A percentile compares a stretch with the other conserved stretches of the same genome.
These are phyloP conservation scores for Alternaria brassicicola DNA, from an alignment of 2,329 filamentous ascomycete genomes.

Conservation along the genomic window DNA sequence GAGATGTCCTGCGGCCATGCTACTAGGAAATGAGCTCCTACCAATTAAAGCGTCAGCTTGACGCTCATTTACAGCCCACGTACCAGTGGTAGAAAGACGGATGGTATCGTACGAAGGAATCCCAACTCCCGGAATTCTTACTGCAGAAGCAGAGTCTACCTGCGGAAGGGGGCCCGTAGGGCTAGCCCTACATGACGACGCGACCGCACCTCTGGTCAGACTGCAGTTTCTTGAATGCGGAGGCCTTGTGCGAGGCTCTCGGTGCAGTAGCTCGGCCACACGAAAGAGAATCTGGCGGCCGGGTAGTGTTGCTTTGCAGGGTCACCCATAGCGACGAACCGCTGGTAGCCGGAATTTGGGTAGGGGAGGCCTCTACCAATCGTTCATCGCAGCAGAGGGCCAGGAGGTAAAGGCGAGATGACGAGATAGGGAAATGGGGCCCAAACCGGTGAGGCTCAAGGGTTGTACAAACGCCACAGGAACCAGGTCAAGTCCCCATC, in stretches of 20 bases:
- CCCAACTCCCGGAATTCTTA: not conserved
- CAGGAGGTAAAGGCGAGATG: conserved; percentile 10
- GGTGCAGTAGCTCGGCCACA: conserved; percentile 8
- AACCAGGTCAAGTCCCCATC: not conserved
- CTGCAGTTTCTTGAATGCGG: not conserved
- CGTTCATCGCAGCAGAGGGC: not conserved
- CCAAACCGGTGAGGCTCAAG: conserved; percentile 27
- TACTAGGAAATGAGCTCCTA: conserved; percentile 7
- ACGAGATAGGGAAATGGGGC: conserved; percentile 29
- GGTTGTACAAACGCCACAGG: conserved; percentile 14
- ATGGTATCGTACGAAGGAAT: not conserved
- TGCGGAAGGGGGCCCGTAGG: conserved; percentile 2
- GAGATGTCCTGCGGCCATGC: conserved; percentile 21
- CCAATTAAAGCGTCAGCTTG: conserved; percentile 22
- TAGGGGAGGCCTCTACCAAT: conserved; percentile 4
- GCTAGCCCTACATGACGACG: conserved; percentile 14
- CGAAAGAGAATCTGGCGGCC: conserved; percentile 3
- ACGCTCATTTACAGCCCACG: conserved; percentile 3
- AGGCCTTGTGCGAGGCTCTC: conserved; percentile 4
- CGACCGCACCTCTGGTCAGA: not conserved
- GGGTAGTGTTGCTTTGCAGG: conserved; percentile 2
- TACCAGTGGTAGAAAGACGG: not conserved
- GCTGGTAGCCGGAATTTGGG: not conserved
- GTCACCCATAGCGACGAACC: not conserved
- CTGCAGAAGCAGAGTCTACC: not conserved